Evolutionary conservation across 257 asterid species (phyloP), one percentile per base, ranked within the genome.

Genomic region (Nicotiana obtusifolia): DNA sequence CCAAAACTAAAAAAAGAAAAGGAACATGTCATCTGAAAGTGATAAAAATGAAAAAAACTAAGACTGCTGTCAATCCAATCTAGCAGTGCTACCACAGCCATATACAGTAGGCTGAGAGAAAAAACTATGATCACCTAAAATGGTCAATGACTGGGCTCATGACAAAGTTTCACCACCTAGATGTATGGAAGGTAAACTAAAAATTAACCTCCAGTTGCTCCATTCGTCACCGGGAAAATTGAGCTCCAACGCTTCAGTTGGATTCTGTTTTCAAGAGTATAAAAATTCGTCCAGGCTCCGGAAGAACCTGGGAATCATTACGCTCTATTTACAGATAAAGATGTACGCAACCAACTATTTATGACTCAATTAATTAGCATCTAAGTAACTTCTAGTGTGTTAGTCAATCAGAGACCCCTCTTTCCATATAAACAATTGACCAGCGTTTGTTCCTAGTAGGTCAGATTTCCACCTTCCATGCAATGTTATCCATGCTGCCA

Each of bases 401-500:
- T 88, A 89, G 92, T 90, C 54, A 79, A 88, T 88, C 85, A 87
- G 88, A 82, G 81, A 86, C 13, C 88, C 87, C 88, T 80, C 89
- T 85, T 83, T 81, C 89, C 64, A 54, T 89, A 90, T 88, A 87
- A 89, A 92, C 95, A 89, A 67, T 82, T 89, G 85, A 84, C 86
- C 54, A 71, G 81, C 28, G 77, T 7, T 30, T 81, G 85, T 76
- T 86, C 84, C 89, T 83, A 84, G 80, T 80, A 24, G 52, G 88
- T 89, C 89, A 91, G 84, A 94, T 85, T 84, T 90, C 92, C 87
- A 92, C 91, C 84, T 94, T 92, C 93, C 94, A 88, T 22, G 84
- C 84, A 64, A 90, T 80, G 14, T 89, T 89, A 57, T 90, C 89
- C 31, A 83, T 86, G 87, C 84, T 83, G 85, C 86, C 37, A 5